phyloP scores from a whole-genome alignment of 2,329 filamentous ascomycete species.

The Dothistroma septosporum region DNA sequence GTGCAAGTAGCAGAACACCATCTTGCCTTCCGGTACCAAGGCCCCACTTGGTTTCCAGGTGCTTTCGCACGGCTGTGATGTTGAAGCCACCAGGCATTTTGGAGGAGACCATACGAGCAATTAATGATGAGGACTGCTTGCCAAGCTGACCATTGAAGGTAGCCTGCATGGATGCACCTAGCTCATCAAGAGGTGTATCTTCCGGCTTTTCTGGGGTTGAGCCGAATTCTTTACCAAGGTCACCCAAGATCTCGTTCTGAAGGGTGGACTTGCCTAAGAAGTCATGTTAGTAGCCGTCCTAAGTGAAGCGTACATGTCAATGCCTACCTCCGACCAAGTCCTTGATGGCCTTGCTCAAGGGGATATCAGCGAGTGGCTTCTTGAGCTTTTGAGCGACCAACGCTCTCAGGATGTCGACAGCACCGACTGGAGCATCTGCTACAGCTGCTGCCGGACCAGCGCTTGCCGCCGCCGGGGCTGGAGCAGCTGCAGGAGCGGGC shows the following conservation, averaged over 20 bases:
- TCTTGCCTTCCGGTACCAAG: conserved; percentile 83
- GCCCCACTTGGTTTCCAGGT: conserved; percentile 91
- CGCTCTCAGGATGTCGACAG: conserved; percentile 82
- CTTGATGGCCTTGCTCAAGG: conserved; percentile 94
- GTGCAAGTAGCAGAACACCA: conserved; percentile 77
- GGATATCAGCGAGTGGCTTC: conserved; percentile 84
- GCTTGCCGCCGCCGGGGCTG: conserved; percentile 60
- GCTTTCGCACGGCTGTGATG: conserved; percentile 91
- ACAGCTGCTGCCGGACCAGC: conserved; percentile 84
- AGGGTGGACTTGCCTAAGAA: conserved; percentile 89
- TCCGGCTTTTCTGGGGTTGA: conserved; percentile 98
- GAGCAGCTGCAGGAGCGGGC: conserved; percentile 50
- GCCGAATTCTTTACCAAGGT: conserved; percentile 96
- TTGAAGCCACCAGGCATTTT: conserved; percentile 99
- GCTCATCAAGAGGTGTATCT: conserved; percentile 92
- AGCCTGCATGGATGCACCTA: conserved; percentile 90
- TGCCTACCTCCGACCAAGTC: conserved; percentile 89
- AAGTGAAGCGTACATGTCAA: background rate
- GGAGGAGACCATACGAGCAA: conserved; percentile 91
- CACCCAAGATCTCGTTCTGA: conserved; percentile 97
- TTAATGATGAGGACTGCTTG: conserved; percentile 89
- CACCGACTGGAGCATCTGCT: conserved; percentile 79
- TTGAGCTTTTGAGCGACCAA: conserved; percentile 97
- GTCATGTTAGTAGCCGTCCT: conserved; percentile 2
- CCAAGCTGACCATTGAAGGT: conserved; percentile 99